These are phyloP conservation scores for Auricularia sp. DNA, from an alignment of 768 basidiomycete species.

Conservation along the genomic window DNA sequence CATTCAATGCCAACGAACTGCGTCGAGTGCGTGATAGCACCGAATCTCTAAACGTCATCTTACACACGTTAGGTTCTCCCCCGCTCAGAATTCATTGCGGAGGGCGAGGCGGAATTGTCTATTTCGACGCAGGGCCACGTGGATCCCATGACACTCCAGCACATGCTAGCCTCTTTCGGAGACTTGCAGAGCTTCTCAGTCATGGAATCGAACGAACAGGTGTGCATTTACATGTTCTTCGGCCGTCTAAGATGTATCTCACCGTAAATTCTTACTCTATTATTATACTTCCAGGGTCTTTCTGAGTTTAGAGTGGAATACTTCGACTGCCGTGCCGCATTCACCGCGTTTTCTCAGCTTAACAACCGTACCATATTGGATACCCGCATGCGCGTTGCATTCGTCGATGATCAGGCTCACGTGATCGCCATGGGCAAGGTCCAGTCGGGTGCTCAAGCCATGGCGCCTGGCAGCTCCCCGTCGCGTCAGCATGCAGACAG, in stretches of 20 bases:
- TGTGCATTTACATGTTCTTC: neutral
- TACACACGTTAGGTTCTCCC: constrained; percentile 5
- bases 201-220: constrained; percentile 7
- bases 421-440: constrained; percentile 1
- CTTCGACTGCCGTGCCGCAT: constrained; percentile 52
- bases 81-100: constrained; percentile 37
- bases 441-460: constrained; percentile 17
- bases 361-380: constrained; percentile 41
- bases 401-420: neutral
- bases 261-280: neutral
- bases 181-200: constrained; percentile 19
- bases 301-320: constrained; percentile 53
- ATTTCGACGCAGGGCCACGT: constrained; percentile 20
- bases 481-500: constrained; percentile 10
- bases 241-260: neutral
- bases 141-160: constrained; percentile 14
- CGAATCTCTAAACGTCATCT: neutral
- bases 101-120: constrained; percentile 42
- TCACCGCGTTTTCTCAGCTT: constrained; percentile 39
- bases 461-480: constrained; percentile 14
- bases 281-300: neutral
- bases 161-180: constrained; percentile 22
- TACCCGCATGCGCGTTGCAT: constrained; percentile 35
- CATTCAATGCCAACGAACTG: constrained; percentile 24
- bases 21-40: constrained; percentile 25